Conservation (phyloP, 805 yeast genomes). For the Sugiyamaella chiloensis region DNA sequence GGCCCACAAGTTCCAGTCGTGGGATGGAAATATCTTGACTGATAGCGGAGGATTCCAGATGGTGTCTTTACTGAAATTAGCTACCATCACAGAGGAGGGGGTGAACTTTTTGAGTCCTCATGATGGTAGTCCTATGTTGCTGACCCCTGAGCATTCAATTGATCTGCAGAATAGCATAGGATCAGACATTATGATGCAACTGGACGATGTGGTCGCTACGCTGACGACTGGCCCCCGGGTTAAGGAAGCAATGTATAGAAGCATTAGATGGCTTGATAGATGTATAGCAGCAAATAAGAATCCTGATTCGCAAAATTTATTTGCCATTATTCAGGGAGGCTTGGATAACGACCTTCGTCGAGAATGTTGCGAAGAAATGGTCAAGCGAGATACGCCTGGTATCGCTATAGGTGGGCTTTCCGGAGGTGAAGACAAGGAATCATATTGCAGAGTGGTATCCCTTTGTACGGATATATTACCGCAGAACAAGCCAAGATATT, state of each 20-base stretch:
- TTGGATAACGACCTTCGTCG: constrained; percentile 39
- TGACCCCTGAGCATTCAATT: constrained; percentile 48
- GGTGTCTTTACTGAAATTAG: constrained; percentile 44
- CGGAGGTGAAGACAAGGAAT: constrained; percentile 44
- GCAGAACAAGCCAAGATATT: constrained; percentile 41
- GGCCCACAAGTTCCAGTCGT: constrained; percentile 41
- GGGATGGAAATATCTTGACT: constrained; percentile 43
- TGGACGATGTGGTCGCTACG: constrained; percentile 45
- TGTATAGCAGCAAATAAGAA: constrained; percentile 43
- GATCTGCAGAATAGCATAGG: constrained; percentile 44
- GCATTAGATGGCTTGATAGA: constrained; percentile 44
- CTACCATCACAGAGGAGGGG: constrained; percentile 46
- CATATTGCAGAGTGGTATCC: constrained; percentile 40
- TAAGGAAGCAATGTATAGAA: constrained; percentile 45
- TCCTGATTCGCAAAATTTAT: constrained; percentile 42
- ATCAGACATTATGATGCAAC: constrained; percentile 46
- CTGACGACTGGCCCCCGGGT: constrained; percentile 44
- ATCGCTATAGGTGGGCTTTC: constrained; percentile 48
- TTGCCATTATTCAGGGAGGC: constrained; percentile 47
- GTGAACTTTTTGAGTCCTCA: constrained; percentile 45
- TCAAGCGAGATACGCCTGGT: constrained; percentile 43
- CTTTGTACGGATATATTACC: constrained; percentile 42
- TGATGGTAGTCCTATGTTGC: constrained; percentile 44
- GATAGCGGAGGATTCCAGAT: constrained; percentile 47
- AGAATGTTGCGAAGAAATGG: constrained; percentile 42